Percentiles rank a stretch among this genome's conserved stretches.
These are phyloP conservation scores for Yamagishiella unicocca DNA, from an alignment of 139 green algal genomes.

Conservation along the genomic window DNA sequence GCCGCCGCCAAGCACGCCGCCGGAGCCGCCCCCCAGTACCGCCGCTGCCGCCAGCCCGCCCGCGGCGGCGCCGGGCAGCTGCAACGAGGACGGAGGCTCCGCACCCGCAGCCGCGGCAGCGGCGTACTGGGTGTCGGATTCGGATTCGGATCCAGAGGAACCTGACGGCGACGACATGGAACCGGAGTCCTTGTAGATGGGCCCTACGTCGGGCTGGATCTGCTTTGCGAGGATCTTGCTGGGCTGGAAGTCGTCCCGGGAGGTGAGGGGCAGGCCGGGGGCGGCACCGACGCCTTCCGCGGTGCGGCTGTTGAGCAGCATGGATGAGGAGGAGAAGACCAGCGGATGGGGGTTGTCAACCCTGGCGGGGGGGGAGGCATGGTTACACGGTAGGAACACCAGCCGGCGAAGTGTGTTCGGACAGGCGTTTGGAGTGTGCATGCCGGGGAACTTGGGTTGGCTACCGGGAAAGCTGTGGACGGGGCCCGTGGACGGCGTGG, in stretches of 20 bases:
- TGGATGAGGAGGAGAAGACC: conserved; percentile 30
- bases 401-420: too few relatives aligned
- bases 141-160: background rate
- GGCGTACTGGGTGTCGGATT: conserved; percentile 30
- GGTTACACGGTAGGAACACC: background rate
- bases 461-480: too few relatives aligned
- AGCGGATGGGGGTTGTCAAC: conserved; percentile 40
- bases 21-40: background rate
- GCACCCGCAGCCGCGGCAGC: background rate
- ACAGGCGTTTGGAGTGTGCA: too few relatives aligned
- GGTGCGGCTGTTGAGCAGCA: conserved; percentile 34
- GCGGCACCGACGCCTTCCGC: background rate
- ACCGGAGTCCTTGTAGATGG: conserved; percentile 13
- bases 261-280: background rate
- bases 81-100: background rate
- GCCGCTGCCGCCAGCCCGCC: conserved; percentile 6
- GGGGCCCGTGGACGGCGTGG: too few relatives aligned
- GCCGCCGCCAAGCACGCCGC: background rate
- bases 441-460: too few relatives aligned
- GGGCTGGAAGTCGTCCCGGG: conserved; percentile 29
- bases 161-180: conserved; percentile 3
- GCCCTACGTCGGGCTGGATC: conserved; percentile 1
- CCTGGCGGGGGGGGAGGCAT: background rate
- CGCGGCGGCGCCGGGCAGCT: conserved; percentile 1
- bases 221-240: conserved; percentile 22